Evolutionary conservation across 2,329 filamentous ascomycete genomes (phyloP).

Genomic region (Sarocladium brachiariae): DNA sequence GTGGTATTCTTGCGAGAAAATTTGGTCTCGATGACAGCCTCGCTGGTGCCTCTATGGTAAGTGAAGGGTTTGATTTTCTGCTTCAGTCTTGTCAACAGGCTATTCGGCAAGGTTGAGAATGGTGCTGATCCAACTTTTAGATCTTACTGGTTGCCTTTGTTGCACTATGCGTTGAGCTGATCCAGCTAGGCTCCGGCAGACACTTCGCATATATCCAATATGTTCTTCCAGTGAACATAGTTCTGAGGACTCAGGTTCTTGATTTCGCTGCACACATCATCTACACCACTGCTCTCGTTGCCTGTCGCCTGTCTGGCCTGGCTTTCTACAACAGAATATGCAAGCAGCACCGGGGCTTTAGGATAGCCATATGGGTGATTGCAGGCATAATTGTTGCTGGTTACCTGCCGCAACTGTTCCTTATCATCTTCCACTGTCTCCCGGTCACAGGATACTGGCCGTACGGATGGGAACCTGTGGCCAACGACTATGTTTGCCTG

Average conservation of each 20-base stretch:
- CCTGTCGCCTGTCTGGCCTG: constrained; percentile 44
- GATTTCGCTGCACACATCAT: constrained; percentile 45
- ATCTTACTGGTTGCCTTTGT: constrained; percentile 35
- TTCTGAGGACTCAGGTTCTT: constrained; percentile 36
- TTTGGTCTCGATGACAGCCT: constrained; percentile 33
- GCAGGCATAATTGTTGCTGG: constrained; percentile 31
- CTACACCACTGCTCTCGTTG: constrained; percentile 41
- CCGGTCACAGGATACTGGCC: constrained; percentile 46
- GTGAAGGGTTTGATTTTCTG: constrained; percentile 11
- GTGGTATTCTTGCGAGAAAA: constrained; percentile 27
- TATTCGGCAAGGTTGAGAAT: no score
- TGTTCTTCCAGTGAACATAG: constrained; percentile 33
- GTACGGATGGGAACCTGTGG: constrained; percentile 38
- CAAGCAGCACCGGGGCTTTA: constrained; percentile 28
- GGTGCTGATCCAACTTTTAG: no score
- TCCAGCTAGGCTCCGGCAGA: constrained; percentile 39
- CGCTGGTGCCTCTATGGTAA: constrained; percentile 28
- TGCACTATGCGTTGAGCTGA: constrained; percentile 35
- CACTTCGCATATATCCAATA: constrained; percentile 40
- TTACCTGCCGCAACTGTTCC: constrained; percentile 40
- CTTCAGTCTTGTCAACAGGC: not conserved
- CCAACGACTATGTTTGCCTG: constrained; percentile 35
- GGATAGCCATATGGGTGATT: constrained; percentile 27
- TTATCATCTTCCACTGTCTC: constrained; percentile 44
- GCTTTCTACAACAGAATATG: constrained; percentile 44